Evolutionary conservation across 768 basidiomycete species (phyloP), one percentile per base, ranked within the genome.

Genomic region (Hortiboletus campestris): DNA sequence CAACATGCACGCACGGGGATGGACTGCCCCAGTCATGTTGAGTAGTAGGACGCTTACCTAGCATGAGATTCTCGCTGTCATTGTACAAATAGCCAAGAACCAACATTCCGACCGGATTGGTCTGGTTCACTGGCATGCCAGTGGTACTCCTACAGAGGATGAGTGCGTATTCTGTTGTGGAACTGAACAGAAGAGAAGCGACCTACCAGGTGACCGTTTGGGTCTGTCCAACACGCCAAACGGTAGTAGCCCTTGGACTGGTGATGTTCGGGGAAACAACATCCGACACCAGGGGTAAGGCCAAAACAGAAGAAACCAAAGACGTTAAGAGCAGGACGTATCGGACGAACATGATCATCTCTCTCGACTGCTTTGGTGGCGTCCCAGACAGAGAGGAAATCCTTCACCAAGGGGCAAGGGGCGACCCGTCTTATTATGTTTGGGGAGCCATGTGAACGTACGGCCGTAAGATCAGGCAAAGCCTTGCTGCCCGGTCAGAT

Each of bases 121-220:
- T 54, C 35, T 70, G 49, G 22, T 70, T 71, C 55, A 55, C 41
- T 14, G 73, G 66, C 28, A 75, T 48, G 49, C 45, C 55, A 16
- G 65, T 50, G 20, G 61, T 55, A 43, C 52, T 61, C 61, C 61
- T 62, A 36, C 9, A 8, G 25, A 39, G 49, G n/a, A 79, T 66
- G 76, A 75, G 54, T 48, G 25, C 58, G 67, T 40, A 60, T 67
- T 31, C 74, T 68, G 62, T 51, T 76, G 36, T 75, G 9, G 32
- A 29, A 35, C 7, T 17, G 19, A n/a, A 45, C n/a, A n/a, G n/a
- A 11, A 10, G 32, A 1, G n/a, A 44, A 39, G 22, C 0, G 19
- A 58, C 73, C n/a, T 61, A 78, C 81, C 82, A 83, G 19, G 80
- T 81, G 19, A 83, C 81, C 10, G 74, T 80, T 49, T 79, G 67